Evolutionary conservation across 192 early-diverging fungal genomes (phyloP).

Genomic region (Spinellus fusiger): DNA sequence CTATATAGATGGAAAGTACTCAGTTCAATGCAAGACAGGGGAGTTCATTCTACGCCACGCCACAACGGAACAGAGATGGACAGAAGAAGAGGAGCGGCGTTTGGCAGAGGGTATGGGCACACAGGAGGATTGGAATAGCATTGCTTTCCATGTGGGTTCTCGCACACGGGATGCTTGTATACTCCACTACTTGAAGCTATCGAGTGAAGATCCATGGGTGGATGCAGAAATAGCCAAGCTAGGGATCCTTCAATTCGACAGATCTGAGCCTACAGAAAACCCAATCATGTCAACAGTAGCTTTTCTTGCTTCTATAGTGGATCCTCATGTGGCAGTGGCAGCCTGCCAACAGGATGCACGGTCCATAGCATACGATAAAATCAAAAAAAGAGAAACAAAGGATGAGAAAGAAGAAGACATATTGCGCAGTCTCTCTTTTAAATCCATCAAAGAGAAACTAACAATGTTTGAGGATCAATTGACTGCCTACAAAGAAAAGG

Average conservation of each 20-base stretch:
- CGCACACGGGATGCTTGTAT: constrained; percentile 90
- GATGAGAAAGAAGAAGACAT: constrained; percentile 84
- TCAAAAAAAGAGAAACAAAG: constrained; percentile 1
- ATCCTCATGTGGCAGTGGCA: constrained; percentile 79
- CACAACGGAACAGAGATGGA: constrained; percentile 59
- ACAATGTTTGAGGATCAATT: constrained; percentile 77
- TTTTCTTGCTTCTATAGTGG: constrained; percentile 82
- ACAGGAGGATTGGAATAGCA: constrained; percentile 89
- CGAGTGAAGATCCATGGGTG: constrained; percentile 78
- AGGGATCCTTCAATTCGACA: constrained; percentile 66
- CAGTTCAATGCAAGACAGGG: not conserved
- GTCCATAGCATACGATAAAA: not conserved
- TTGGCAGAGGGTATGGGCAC: constrained; percentile 91
- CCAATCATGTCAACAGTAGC: constrained; percentile 69
- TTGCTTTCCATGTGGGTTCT: constrained; percentile 90
- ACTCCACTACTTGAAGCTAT: constrained; percentile 80
- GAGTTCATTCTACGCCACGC: constrained; percentile 27
- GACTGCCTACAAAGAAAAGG: constrained; percentile 89
- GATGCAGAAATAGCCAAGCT: constrained; percentile 35
- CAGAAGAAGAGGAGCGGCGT: constrained; percentile 76
- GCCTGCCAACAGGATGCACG: constrained; percentile 52
- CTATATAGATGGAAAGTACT: constrained; percentile 18
- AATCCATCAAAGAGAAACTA: constrained; percentile 78
- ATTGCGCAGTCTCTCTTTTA: constrained; percentile 61
- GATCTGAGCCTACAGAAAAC: constrained; percentile 41